Evolutionary conservation across 768 basidiomycete genomes (phyloP), one percentile per base, ranked within the genome.

Genomic region (Mycena galericulata): DNA sequence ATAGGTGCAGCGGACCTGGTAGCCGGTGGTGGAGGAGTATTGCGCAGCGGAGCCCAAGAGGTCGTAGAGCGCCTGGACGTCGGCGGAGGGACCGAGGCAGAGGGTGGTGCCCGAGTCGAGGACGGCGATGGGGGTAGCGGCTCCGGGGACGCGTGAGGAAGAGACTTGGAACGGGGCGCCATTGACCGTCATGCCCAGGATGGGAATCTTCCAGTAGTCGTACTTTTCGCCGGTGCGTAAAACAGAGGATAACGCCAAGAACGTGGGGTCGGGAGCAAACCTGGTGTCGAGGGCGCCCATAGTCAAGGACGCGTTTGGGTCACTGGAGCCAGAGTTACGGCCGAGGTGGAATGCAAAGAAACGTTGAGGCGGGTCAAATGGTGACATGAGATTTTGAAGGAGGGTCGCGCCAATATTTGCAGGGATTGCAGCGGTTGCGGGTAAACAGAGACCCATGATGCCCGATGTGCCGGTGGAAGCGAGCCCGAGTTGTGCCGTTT

Each of bases 91-190:
- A 5, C 87, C 88, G 7, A 89, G 80, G 27, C 89, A 80, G 59
- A 88, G 81, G 6, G 87, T 88, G 27, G 87, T 88, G 4, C 89
- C 89, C 27, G 89, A 89, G 73, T 92, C 91, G 29, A 91, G 81
- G 27, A 92, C 85, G 4, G 86, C 89, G 54, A 91, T 84, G 0
- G 84, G 82, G 2, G 78, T 71, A 15, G 76, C 53, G 26, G 85
- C 79, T 22, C 81, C 82, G 5, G 70, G 74, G 29, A 88, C 78
- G 61, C 83, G 82, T 18, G 89, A 88, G 18, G 73, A 62, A 2
- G 87, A 84, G 20, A 89, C 74, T 0, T 75, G 59, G 38, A 90
- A 78, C 0, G 75, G 50, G 26, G 76, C 74, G 9, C 79, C 78
- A 63, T 88, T 81, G 73, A 89, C 77, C 14, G 82, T 85, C 61